Conservation (phyloP, 2,329 filamentous ascomycete genomes). For the Apiospora sp. region DNA sequence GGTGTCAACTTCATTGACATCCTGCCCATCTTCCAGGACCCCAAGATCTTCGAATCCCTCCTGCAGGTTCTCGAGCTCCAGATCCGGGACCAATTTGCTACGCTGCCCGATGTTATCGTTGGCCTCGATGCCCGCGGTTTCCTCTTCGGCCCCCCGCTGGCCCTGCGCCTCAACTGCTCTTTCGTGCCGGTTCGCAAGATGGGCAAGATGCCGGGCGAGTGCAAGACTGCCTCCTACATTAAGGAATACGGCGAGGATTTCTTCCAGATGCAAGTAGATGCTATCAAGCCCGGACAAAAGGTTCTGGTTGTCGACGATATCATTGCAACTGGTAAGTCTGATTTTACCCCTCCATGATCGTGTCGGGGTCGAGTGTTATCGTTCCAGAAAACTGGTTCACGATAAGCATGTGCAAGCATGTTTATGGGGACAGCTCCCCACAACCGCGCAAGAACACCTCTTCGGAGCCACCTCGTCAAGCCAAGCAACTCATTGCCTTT, state of each 20-base stretch:
- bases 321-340: constrained; percentile 86
- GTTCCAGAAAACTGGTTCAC: not conserved
- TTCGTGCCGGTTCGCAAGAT: constrained; percentile 95
- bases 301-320: constrained; percentile 97
- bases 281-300: constrained; percentile 84
- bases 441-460: not conserved
- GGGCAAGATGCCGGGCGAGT: constrained; percentile 93
- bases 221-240: constrained; percentile 83
- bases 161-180: constrained; percentile 79
- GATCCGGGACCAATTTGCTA: constrained; percentile 68
- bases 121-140: constrained; percentile 95
- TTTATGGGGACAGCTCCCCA: not conserved
- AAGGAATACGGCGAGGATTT: constrained; percentile 97
- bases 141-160: constrained; percentile 90
- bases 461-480: not conserved
- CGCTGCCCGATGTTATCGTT: constrained; percentile 86
- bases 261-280: constrained; percentile 94
- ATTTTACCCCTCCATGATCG: not conserved
- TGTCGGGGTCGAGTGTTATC: not conserved
- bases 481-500: constrained; percentile 1
- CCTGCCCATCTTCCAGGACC: constrained; percentile 90
- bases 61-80: constrained; percentile 87
- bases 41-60: constrained; percentile 75
- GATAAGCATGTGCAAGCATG: constrained; percentile 7
- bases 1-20: constrained; percentile 99